Evolutionary conservation across 148 eudicot species (phyloP).

Genomic region (Camellia granthamiana): DNA sequence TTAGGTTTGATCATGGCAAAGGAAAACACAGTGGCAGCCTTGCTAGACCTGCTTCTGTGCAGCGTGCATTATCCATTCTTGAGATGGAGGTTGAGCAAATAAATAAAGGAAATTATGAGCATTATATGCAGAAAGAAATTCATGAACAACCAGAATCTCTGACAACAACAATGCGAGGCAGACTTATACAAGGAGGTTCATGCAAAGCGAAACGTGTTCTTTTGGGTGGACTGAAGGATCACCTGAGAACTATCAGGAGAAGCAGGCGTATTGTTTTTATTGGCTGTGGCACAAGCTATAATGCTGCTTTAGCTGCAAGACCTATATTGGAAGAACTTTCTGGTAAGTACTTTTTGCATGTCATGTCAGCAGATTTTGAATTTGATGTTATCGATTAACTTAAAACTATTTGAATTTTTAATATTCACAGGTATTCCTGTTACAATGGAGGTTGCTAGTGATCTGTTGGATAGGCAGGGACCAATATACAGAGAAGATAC

Average conservation of each 20-base stretch:
- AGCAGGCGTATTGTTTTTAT: conserved; percentile 92
- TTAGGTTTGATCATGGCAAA: conserved; percentile 61
- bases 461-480: conserved; percentile 94
- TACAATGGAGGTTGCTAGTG: conserved; percentile 97
- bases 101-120: conserved; percentile 85
- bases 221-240: conserved; percentile 93
- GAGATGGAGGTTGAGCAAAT: conserved; percentile 98
- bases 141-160: conserved; percentile 94
- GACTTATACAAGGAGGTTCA: conserved; percentile 93
- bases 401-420: background rate
- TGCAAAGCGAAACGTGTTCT: conserved; percentile 82
- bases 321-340: conserved; percentile 97
- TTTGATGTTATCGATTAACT: background rate
- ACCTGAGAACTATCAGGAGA: conserved; percentile 90
- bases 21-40: conserved; percentile 47
- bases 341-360: conserved; percentile 43
- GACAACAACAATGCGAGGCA: conserved; percentile 92
- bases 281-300: conserved; percentile 98
- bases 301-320: conserved; percentile 97
- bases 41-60: conserved; percentile 52
- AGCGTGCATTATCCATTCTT: conserved; percentile 78
- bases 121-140: conserved; percentile 95
- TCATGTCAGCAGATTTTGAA: conserved; percentile 8
- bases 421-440: conserved; percentile 77
- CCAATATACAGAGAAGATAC: conserved; percentile 99